These are phyloP conservation scores for Pseudisothecium myosuroides DNA, from an alignment of 225 moss, liverwort and hornwort genomes.

Conservation along the genomic window DNA sequence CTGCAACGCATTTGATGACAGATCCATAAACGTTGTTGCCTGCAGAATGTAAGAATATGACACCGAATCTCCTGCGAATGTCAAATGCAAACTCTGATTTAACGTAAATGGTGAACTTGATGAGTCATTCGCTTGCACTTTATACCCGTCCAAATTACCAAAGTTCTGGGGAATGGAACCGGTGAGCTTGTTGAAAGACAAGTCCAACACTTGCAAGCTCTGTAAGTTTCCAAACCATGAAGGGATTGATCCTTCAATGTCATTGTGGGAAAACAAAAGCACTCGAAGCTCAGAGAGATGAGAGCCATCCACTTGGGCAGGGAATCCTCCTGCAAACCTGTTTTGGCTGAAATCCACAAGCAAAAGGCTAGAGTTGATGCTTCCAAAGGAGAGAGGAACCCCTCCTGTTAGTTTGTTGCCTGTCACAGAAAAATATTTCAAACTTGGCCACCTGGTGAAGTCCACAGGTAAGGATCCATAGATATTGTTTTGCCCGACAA, in stretches of 20 bases:
- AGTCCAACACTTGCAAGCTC: not conserved
- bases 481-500: not conserved
- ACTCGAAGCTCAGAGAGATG: not conserved
- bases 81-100: not conserved
- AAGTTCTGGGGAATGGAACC: not conserved
- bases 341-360: not conserved
- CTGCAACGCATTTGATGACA: not conserved
- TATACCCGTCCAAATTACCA: not conserved
- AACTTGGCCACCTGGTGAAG: not conserved
- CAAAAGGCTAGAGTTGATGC: not conserved
- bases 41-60: not conserved
- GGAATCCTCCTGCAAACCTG: not conserved
- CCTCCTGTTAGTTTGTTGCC: not conserved
- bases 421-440: not conserved
- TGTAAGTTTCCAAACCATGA: not conserved
- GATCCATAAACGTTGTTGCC: not conserved
- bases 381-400: not conserved
- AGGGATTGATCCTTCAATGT: not conserved
- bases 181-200: not conserved
- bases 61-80: not conserved
- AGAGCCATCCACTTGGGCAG: not conserved
- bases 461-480: not conserved
- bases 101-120: not conserved
- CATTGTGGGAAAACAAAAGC: not conserved
- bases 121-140: not conserved